A percentile compares a stretch with the other conserved stretches of the same genome.
phyloP scores from a whole-genome alignment of 1,284 basidiomycete species.

The Austroboletus novae-zelandiae region DNA sequence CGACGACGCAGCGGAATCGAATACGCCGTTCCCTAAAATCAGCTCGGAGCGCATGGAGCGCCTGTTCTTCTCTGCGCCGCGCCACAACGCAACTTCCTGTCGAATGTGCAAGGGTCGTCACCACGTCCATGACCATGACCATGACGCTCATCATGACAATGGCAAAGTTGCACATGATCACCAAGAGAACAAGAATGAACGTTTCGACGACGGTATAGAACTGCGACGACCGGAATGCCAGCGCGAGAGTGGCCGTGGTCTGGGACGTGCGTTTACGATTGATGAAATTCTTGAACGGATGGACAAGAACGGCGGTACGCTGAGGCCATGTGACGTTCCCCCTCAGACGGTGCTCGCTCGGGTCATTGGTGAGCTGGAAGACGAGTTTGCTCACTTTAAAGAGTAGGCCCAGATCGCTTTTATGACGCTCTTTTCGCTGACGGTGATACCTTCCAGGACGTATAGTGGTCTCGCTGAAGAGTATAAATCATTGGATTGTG shows the following conservation, averaged over 20 bases:
- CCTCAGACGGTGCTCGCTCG: constrained; percentile 81
- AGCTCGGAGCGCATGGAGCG: constrained; percentile 71
- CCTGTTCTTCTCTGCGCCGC: constrained; percentile 76
- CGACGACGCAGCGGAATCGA: constrained; percentile 25
- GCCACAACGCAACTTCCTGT: constrained; percentile 68
- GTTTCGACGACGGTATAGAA: constrained; percentile 12
- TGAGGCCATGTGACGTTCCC: constrained; percentile 43
- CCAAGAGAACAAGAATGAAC: constrained; percentile 14
- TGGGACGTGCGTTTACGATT: constrained; percentile 12
- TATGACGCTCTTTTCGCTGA: constrained; percentile 8
- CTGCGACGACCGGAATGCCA: constrained; percentile 1
- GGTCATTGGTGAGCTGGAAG: constrained; percentile 82
- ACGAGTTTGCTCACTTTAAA: constrained; percentile 89
- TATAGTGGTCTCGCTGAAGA: constrained; percentile 87
- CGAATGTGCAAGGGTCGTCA: constrained; percentile 56
- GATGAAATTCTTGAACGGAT: constrained; percentile 29
- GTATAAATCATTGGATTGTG: constrained; percentile 84
- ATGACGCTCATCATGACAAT: neutral
- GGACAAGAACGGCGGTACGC: constrained; percentile 25
- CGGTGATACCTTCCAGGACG: constrained; percentile 50
- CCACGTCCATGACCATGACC: constrained; percentile 1
- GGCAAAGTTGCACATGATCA: neutral
- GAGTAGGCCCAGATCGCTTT: constrained; percentile 48
- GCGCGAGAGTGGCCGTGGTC: constrained; percentile 1
- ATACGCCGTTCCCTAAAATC: constrained; percentile 77